Evolutionary conservation across 345 rosid species (phyloP), one percentile per base, ranked within the genome.

Genomic region (Sapria himalayana): DNA sequence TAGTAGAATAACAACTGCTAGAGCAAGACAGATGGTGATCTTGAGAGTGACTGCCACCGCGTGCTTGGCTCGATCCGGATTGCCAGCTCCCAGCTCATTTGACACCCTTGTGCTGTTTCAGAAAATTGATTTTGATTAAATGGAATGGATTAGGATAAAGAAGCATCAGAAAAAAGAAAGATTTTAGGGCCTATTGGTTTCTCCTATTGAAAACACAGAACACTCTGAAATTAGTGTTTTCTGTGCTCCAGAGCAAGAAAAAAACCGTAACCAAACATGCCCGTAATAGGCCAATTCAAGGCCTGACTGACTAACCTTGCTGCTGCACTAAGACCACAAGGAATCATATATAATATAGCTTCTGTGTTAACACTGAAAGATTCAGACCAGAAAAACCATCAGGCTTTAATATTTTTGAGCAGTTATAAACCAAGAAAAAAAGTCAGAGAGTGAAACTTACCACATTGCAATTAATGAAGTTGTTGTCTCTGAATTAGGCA

Each of bases 391-490:
- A 39, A 2, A 34, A 1, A 5, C 39, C 6, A 35, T 43, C 15
- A 11, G 5, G 4, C 3, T 34, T 16, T 35, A 14, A 14, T 14
- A 4, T 11, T 3, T 20, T 9, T 16, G 22, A 25, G 20, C 19
- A 33, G 7, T 9, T 33, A 25, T 2, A n/a, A 19, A 7, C 1
- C 16, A 19, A 22, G n/a, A 7, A 17, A 22, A 5, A 6, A 18
- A 0, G 10, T 12, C 43, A 19, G 3, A 42, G 7, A 17, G 23
- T 3, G 33, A 36, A 24, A 33, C 17, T 12, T 51, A 84, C 92
- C 92, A 73, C 57, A 76, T 71, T 50, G 89, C 93, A 7, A 66
- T 63, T 45, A 84, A 22, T 20, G 93, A 72, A n/a, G 85, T 74
- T 7, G 66, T 37, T 25, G 46, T 34, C 46, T 73, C 66, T 0